Percentiles rank a stretch among this genome's conserved stretches.
phyloP scores from a whole-genome alignment of 495 filamentous ascomycete genomes.

The Penicillium cosmopolitanum region DNA sequence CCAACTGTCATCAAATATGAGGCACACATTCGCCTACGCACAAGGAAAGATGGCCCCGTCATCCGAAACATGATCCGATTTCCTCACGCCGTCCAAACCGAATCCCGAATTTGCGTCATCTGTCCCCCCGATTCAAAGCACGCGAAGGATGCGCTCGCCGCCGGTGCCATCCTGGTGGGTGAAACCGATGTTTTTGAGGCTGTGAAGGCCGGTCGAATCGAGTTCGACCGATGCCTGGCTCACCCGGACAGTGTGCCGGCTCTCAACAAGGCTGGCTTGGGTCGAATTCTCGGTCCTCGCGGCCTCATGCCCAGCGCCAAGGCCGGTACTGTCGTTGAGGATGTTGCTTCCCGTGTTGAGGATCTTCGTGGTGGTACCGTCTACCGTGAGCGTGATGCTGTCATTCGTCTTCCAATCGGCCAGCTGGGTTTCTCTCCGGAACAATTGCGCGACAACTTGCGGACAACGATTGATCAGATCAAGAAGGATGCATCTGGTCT shows the following conservation, averaged over 20 bases:
- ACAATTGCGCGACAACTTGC: conserved; percentile 83
- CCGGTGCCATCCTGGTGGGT: conserved; percentile 81
- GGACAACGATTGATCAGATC: conserved; percentile 71
- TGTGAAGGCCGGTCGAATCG: conserved; percentile 72
- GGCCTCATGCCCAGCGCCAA: conserved; percentile 92
- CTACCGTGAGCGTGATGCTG: conserved; percentile 83
- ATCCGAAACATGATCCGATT: conserved; percentile 86
- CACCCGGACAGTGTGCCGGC: conserved; percentile 74
- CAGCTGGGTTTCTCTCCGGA: conserved; percentile 89
- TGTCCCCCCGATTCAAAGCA: conserved; percentile 74
- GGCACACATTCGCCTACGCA: conserved; percentile 74
- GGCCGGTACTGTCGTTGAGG: conserved; percentile 81
- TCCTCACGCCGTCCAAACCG: conserved; percentile 85
- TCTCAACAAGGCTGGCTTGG: conserved; percentile 77
- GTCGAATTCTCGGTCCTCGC: conserved; percentile 80
- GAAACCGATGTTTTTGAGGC: conserved; percentile 82
- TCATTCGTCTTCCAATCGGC: conserved; percentile 84
- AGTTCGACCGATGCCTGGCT: conserved; percentile 88
- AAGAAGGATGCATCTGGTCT: conserved; percentile 74
- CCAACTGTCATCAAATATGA: conserved; percentile 83
- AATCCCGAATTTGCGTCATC: conserved; percentile 84
- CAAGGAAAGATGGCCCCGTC: conserved; percentile 78
- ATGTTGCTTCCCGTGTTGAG: conserved; percentile 68
- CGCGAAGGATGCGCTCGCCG: conserved; percentile 68
- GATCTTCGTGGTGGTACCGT: conserved; percentile 81